Percentiles rank a stretch among this genome's conserved stretches.
phyloP scores from a whole-genome alignment of 225 moss, liverwort and hornwort genomes.

The Lunularia cruciata region DNA sequence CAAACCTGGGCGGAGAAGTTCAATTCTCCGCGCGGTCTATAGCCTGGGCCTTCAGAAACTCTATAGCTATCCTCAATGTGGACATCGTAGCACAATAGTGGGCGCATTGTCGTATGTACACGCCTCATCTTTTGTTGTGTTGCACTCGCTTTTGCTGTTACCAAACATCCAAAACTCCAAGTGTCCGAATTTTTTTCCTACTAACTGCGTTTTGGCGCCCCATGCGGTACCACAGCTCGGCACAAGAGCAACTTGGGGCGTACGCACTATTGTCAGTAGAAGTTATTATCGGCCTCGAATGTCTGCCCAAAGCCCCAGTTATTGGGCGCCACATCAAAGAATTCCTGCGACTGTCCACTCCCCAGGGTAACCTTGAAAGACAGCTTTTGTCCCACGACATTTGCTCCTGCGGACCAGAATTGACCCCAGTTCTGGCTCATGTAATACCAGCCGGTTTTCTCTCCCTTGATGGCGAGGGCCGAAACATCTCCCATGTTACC shows the following conservation, averaged over 20 bases:
- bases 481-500: conserved; percentile 20
- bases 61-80: background rate
- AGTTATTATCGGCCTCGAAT: conserved; percentile 21
- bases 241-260: background rate
- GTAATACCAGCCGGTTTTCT: conserved; percentile 15
- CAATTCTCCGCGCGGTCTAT: background rate
- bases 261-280: conserved; percentile 8
- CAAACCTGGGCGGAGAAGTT: background rate
- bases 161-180: background rate
- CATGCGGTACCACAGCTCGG: background rate
- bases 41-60: background rate
- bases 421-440: conserved; percentile 40
- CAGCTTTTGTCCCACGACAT: conserved; percentile 7
- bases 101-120: conserved; percentile 8
- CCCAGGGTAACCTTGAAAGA: conserved; percentile 10
- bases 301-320: conserved; percentile 29
- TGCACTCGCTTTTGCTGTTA: background rate
- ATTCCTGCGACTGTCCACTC: background rate
- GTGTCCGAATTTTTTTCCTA: background rate
- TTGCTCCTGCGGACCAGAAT: conserved; percentile 13
- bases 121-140: background rate
- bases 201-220: too few relatives aligned
- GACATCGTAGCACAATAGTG: background rate
- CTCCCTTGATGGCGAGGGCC: conserved; percentile 18
- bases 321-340: background rate